Evolutionary conservation across 2,329 filamentous ascomycete species (phyloP).

Genomic region (Aureobasidium lini): DNA sequence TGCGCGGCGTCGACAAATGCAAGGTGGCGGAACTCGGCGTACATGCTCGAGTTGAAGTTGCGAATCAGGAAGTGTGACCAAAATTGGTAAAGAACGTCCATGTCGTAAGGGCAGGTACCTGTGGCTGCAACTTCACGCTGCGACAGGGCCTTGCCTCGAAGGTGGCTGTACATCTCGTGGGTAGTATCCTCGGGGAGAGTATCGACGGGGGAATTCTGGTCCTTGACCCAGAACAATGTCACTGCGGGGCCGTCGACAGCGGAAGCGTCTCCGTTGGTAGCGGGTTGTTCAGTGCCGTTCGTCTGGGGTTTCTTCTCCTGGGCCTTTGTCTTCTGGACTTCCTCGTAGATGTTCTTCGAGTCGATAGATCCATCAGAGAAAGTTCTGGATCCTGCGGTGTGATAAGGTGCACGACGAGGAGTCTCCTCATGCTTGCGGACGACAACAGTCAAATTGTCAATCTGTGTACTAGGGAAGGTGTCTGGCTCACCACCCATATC

Average conservation of each 20-base stretch:
- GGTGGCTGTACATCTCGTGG: conserved; percentile 42
- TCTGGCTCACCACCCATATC: conserved; percentile 28
- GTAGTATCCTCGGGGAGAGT: conserved; percentile 37
- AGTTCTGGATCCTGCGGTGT: conserved; percentile 38
- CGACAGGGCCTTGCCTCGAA: conserved; percentile 43
- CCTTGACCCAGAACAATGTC: conserved; percentile 45
- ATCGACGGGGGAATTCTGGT: conserved; percentile 37
- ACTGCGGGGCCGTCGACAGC: conserved; percentile 13
- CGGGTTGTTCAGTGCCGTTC: conserved; percentile 30
- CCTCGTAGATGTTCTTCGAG: conserved; percentile 42
- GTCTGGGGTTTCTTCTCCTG: conserved; percentile 30
- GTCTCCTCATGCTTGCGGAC: conserved; percentile 34
- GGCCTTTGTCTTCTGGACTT: conserved; percentile 36
- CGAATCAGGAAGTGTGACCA: conserved; percentile 66
- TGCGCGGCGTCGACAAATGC: conserved; percentile 57
- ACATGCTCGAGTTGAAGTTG: conserved; percentile 69
- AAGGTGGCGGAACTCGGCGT: conserved; percentile 62
- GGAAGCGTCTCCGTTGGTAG: conserved; percentile 19
- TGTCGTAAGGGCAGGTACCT: conserved; percentile 46
- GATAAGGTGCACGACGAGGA: conserved; percentile 26
- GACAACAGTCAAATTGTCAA: conserved; percentile 46
- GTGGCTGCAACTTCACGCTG: conserved; percentile 39
- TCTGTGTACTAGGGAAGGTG: conserved; percentile 47
- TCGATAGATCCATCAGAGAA: conserved; percentile 52
- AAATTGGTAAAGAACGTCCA: conserved; percentile 64